Evolutionary conservation across 805 yeast species (phyloP).

Genomic region (baker's yeast (Saccharomyces cerevisiae)): DNA sequence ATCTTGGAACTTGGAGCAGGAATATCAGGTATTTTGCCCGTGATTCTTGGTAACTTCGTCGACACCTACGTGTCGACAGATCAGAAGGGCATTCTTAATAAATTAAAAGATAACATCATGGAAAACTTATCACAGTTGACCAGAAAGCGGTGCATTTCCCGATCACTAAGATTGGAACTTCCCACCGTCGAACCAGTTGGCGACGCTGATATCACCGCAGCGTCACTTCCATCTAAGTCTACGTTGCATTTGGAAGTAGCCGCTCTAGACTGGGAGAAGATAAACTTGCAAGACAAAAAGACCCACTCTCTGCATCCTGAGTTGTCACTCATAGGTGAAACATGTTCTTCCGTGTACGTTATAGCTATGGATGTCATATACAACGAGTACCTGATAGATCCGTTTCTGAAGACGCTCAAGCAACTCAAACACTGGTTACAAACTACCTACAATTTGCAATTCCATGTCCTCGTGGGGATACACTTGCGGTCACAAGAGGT

Average conservation of each 20-base stretch:
- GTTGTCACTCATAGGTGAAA: background rate
- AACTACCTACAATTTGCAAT: background rate
- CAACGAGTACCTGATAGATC: slow-evolving; percentile 29
- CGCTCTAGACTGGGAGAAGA: slow-evolving; percentile 29
- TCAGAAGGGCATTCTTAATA: slow-evolving; percentile 26
- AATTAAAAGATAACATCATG: slow-evolving; percentile 21
- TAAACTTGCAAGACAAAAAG: slow-evolving; percentile 4
- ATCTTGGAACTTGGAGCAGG: slow-evolving; percentile 31
- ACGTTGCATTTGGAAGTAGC: slow-evolving; percentile 16
- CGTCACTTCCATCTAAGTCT: slow-evolving; percentile 1
- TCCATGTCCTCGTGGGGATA: slow-evolving; percentile 22
- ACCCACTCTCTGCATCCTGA: slow-evolving; percentile 3
- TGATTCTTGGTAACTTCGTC: slow-evolving; percentile 24
- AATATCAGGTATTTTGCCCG: slow-evolving; percentile 23
- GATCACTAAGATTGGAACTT: slow-evolving; percentile 6
- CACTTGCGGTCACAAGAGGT: slow-evolving; percentile 29
- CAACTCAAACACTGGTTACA: slow-evolving; percentile 9
- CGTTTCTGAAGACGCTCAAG: slow-evolving; percentile 22
- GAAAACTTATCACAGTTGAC: slow-evolving; percentile 22
- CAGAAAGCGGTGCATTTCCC: slow-evolving; percentile 11
- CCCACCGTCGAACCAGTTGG: background rate
- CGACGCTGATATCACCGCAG: background rate
- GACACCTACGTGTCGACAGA: slow-evolving; percentile 26
- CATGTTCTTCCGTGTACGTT: slow-evolving; percentile 12
- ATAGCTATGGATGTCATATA: slow-evolving; percentile 32